phyloP scores from a whole-genome alignment of 2,329 filamentous ascomycete species.

The Cadophora sp. region DNA sequence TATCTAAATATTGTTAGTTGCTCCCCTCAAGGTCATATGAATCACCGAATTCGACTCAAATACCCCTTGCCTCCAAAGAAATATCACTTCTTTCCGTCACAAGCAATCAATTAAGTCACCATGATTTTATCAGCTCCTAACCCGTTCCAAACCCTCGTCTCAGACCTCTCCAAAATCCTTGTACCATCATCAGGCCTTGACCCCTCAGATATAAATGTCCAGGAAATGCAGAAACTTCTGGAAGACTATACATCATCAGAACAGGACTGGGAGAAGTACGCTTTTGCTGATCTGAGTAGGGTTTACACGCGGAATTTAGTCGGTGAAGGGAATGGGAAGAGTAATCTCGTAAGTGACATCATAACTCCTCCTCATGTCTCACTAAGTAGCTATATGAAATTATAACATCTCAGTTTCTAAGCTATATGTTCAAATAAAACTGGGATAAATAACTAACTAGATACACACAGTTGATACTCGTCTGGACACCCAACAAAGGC shows the following conservation, averaged over 20 bases:
- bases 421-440: background rate
- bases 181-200: slow-evolving; percentile 83
- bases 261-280: slow-evolving; percentile 77
- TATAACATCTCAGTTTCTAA: too few species aligned
- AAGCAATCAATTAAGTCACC: background rate
- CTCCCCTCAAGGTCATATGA: too few species aligned
- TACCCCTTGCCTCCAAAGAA: background rate
- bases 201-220: slow-evolving; percentile 80
- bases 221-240: slow-evolving; percentile 76
- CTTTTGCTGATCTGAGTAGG: slow-evolving; percentile 71
- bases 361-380: background rate
- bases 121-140: slow-evolving; percentile 43
- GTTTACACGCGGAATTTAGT: slow-evolving; percentile 89
- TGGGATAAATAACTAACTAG: slow-evolving; percentile 62
- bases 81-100: background rate
- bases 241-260: slow-evolving; percentile 72
- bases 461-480: slow-evolving; percentile 89
- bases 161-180: slow-evolving; percentile 74
- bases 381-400: background rate
- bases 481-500: slow-evolving; percentile 85
- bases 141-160: slow-evolving; percentile 73
- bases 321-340: slow-evolving; percentile 81
- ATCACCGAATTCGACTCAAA: too few species aligned
- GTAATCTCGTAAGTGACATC: slow-evolving; percentile 54
- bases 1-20: too few species aligned